Conservation (phyloP, 148 eudicot species). For the Arbutus unedo region DNA sequence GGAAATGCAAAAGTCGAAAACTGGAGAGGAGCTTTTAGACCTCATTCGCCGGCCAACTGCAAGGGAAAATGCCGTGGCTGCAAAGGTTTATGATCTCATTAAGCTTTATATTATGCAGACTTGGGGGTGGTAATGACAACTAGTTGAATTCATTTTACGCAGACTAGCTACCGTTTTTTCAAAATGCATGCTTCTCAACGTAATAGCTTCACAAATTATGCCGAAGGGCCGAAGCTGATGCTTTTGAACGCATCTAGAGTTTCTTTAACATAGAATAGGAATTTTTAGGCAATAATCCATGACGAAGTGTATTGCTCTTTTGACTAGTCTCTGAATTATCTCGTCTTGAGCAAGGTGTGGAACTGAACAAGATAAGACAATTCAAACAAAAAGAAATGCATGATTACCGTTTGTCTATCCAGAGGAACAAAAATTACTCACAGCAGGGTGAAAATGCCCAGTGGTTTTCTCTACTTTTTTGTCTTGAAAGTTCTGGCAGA, state of each 20-base stretch:
- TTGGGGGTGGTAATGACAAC: neutral
- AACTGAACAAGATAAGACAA: neutral
- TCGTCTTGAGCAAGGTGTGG: neutral
- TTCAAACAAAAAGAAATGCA: neutral
- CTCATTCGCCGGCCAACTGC: constrained; percentile 92
- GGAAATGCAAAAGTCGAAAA: constrained; percentile 88
- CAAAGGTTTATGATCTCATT: constrained; percentile 44
- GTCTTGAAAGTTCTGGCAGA: neutral
- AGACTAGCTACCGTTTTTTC: neutral
- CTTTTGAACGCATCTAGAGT: neutral
- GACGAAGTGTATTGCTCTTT: neutral
- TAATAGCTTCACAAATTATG: neutral
- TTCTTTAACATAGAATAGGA: neutral
- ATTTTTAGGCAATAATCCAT: neutral
- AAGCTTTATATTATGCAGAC: neutral
- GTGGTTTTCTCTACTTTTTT: neutral
- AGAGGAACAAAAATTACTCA: neutral
- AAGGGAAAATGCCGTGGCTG: constrained; percentile 80
- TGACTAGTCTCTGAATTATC: neutral
- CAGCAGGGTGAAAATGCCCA: neutral
- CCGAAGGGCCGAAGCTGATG: neutral
- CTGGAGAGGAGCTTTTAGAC: constrained; percentile 91
- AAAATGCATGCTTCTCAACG: neutral
- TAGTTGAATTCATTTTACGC: neutral
- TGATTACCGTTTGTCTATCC: neutral